Base-by-base conservation (phyloP, 176 grass and related monocot genomes). In the Raddia guianensis region DNA sequence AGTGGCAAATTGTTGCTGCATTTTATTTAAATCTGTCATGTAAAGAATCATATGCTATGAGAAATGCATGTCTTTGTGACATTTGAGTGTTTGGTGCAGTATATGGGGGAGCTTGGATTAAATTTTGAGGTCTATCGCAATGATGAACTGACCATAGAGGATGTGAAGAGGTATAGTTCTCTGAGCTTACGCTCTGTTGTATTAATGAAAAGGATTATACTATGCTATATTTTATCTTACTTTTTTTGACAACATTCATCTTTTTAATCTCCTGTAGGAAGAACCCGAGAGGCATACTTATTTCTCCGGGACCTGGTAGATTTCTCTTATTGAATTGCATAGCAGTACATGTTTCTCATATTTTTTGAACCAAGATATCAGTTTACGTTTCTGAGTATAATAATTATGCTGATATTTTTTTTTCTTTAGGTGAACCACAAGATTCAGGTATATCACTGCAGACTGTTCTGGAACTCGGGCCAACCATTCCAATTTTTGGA, bases 401-500 rank as follows among this genome's bases (percentile, higher is more conserved):
- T 60, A 68, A 16, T 63, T 59, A 51, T 8, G 44, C 54, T 66
- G 44, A 49, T 76, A 58, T 75, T 27, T 37, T 66, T 37, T 66
- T n/a, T 70, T 91, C 21, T 89, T 67, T 37, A 99, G 96, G 96
- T 71, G 82, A 86, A 68, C 96, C 92, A 74, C 86, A 86, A 86
- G 96, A 99, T 91, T 99, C 92, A 63, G 96, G 96, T 35, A 99
- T 99, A 88, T 99, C 92, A 66, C 71, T 99, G 72, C 92, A 99
- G 77, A 88, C 86, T 45, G 92, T 99, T 82, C 75, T 95, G 68
- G 92, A 99, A 82, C 68, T 99, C 43, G 96, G 96, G 37, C 96
- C 92, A 47, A 92, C 84, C 15, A 90, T 95, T 68, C 96, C 96
- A 71, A 84, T 99, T 62, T 99, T 99, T 74, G 96, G 96, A 68